These are phyloP conservation scores for Lepidium aucheri DNA, from an alignment of 345 rosid genomes.

Conservation along the genomic window DNA sequence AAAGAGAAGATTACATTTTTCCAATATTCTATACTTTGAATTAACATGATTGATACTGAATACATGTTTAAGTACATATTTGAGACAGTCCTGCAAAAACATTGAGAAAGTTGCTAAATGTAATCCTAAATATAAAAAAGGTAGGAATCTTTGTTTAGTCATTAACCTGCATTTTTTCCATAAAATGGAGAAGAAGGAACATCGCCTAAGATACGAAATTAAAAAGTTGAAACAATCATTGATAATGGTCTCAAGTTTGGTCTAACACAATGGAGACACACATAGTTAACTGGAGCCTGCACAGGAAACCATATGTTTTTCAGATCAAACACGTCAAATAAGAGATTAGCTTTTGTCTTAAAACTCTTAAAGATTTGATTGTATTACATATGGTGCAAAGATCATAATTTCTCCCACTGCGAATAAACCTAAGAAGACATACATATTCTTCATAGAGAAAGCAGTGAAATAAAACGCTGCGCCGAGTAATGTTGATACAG, in stretches of 20 bases:
- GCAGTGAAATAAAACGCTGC: conserved; percentile 75
- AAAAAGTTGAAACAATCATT: conserved; percentile 86
- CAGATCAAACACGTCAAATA: not conserved
- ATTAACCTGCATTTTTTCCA: conserved; percentile 76
- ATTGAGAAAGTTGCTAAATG: not conserved
- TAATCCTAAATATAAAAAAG: not conserved
- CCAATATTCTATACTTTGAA: too few species aligned
- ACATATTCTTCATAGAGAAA: conserved; percentile 70
- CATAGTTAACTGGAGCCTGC: conserved; percentile 89
- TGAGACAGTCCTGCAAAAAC: conserved; percentile 45
- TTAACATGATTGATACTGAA: too few species aligned
- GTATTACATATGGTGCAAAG: conserved; percentile 86
- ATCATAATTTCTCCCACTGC: conserved; percentile 80
- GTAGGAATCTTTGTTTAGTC: not conserved
- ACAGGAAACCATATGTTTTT: not conserved
- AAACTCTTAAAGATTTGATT: not conserved
- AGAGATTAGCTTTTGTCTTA: not conserved
- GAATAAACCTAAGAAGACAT: conserved; percentile 64
- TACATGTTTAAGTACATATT: too few species aligned
- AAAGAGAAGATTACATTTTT: too few species aligned
- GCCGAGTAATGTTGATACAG: conserved; percentile 64
- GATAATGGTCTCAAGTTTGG: conserved; percentile 90
- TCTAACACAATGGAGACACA: conserved; percentile 85
- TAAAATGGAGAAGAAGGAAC: conserved; percentile 98
- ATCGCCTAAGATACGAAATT: conserved; percentile 91